Percentiles rank a stretch among this genome's conserved stretches.
Conservation (phyloP, 1,284 basidiomycete species). For the Somion occarium region DNA sequence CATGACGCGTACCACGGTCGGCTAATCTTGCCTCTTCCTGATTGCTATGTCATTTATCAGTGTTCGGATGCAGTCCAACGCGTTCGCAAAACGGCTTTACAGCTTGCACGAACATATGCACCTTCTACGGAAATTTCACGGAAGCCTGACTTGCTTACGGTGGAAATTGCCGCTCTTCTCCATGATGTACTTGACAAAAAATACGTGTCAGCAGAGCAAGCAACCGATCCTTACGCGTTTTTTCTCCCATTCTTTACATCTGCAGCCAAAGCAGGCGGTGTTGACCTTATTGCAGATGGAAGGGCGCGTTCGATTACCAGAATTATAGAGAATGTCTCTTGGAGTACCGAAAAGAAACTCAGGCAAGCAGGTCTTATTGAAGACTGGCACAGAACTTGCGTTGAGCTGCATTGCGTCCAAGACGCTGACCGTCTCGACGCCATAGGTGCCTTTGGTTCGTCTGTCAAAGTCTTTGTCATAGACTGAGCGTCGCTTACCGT, state of each 20-base stretch:
- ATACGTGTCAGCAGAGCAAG: constrained; percentile 59
- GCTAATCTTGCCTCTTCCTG: too few species aligned
- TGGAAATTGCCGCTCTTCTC: constrained; percentile 82
- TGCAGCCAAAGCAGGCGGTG: constrained; percentile 31
- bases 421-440: constrained; percentile 92
- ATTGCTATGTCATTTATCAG: background rate
- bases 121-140: constrained; percentile 14
- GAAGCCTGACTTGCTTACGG: constrained; percentile 62
- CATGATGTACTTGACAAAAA: constrained; percentile 90
- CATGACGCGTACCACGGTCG: constrained; percentile 87
- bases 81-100: constrained; percentile 64
- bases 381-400: constrained; percentile 72
- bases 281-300: constrained; percentile 58
- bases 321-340: constrained; percentile 82
- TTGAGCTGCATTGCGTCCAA: constrained; percentile 87
- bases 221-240: constrained; percentile 57
- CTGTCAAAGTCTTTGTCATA: background rate
- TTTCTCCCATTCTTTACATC: constrained; percentile 64
- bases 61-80: constrained; percentile 59
- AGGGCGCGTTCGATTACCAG: constrained; percentile 50
- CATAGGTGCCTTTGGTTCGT: constrained; percentile 83
- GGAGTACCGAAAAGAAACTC: constrained; percentile 79
- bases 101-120: constrained; percentile 14
- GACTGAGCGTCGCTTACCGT: constrained; percentile 4
- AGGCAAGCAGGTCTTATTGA: constrained; percentile 50